These are phyloP conservation scores for Alternaria triticimaculans DNA, from an alignment of 2,329 filamentous ascomycete species.

Conservation along the genomic window DNA sequence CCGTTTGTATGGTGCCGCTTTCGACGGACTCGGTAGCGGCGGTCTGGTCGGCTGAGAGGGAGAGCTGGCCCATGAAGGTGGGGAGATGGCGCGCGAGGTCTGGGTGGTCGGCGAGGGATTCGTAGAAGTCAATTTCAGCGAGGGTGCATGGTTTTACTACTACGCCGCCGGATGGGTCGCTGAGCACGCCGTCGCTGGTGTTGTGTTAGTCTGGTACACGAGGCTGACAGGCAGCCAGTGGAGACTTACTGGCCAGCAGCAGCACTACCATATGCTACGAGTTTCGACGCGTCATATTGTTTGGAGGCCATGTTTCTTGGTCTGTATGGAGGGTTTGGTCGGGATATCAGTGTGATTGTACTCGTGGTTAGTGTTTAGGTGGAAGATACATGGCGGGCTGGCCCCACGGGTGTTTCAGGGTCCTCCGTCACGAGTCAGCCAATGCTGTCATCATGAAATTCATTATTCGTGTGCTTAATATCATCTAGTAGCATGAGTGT, in stretches of 20 bases:
- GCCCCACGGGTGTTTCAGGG: conserved; percentile 21
- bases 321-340: conserved; percentile 3
- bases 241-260: conserved; percentile 82
- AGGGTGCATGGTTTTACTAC: conserved; percentile 94
- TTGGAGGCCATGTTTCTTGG: conserved; percentile 45
- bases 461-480: conserved; percentile 5
- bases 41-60: conserved; percentile 54
- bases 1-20: conserved; percentile 37
- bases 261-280: conserved; percentile 74
- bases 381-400: conserved; percentile 9
- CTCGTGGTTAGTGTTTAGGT: background rate
- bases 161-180: conserved; percentile 79
- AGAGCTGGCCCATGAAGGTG: conserved; percentile 79
- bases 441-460: conserved; percentile 2
- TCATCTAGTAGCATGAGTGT: background rate
- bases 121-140: conserved; percentile 88
- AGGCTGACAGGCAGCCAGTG: conserved; percentile 6
- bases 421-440: conserved; percentile 24
- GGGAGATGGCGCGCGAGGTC: conserved; percentile 84
- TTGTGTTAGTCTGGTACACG: conserved; percentile 4
- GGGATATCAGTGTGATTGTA: background rate
- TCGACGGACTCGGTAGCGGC: conserved; percentile 24
- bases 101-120: conserved; percentile 71
- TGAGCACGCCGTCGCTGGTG: conserved; percentile 84
- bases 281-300: conserved; percentile 65